Conservation (phyloP, 495 filamentous ascomycete genomes). For the Neurospora sp. region DNA sequence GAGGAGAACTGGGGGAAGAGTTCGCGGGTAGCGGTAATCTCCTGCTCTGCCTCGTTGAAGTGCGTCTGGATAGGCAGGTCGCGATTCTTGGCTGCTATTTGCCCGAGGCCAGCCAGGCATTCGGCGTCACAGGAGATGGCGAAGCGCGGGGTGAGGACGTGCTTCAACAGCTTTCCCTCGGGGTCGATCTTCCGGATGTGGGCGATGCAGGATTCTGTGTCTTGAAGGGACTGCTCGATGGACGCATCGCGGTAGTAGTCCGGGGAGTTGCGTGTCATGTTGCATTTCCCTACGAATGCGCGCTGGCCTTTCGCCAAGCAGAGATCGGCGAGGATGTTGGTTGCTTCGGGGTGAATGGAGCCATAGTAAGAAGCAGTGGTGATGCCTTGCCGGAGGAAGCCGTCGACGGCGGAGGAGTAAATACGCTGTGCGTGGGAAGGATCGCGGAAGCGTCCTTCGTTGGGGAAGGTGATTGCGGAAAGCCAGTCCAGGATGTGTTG, state of each 20-base stretch:
- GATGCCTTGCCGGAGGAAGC: conserved; percentile 50
- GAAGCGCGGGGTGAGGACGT: conserved; percentile 55
- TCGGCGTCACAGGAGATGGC: conserved; percentile 47
- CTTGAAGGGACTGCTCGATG: conserved; percentile 35
- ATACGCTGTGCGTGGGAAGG: conserved; percentile 39
- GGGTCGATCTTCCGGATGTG: conserved; percentile 35
- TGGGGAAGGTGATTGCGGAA: conserved; percentile 49
- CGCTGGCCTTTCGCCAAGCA: conserved; percentile 49
- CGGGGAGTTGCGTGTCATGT: conserved; percentile 53
- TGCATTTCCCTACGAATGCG: conserved; percentile 56
- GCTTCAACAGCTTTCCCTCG: conserved; percentile 35
- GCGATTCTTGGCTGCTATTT: conserved; percentile 37
- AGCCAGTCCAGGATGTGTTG: conserved; percentile 51
- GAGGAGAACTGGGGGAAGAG: conserved; percentile 43
- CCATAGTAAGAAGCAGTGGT: conserved; percentile 60
- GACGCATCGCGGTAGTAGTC: conserved; percentile 47
- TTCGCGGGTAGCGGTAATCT: conserved; percentile 39
- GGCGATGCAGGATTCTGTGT: conserved; percentile 44
- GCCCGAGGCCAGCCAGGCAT: conserved; percentile 42
- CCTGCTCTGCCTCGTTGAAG: conserved; percentile 50
- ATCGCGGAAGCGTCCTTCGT: conserved; percentile 49
- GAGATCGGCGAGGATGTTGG: conserved; percentile 47
- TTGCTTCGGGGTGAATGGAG: conserved; percentile 47
- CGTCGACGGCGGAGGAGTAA: conserved; percentile 45
- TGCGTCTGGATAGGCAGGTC: conserved; percentile 54